These are phyloP conservation scores for Globisporangium paddicum DNA, from an alignment of 352 stramenopile species.

Conservation along the genomic window DNA sequence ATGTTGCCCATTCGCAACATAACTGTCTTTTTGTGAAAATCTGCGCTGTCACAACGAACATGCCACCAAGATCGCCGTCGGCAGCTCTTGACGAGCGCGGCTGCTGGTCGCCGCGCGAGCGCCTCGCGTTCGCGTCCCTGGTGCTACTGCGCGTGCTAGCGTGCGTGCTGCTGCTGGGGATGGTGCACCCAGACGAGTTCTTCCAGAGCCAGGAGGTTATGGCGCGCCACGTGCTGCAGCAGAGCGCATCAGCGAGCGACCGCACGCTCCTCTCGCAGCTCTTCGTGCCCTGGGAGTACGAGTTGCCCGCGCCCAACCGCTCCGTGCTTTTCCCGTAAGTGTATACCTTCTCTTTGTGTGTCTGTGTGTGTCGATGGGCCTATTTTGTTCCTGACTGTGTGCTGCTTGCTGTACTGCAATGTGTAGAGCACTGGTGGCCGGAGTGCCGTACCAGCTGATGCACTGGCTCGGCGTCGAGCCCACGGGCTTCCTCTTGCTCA, in stretches of 20 bases:
- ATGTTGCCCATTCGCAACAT: too few species aligned
- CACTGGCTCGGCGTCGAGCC: slow-evolving; percentile 30
- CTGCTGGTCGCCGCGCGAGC: neutral
- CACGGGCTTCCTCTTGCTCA: slow-evolving; percentile 39
- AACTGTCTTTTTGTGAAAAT: too few species aligned
- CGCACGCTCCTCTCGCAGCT: slow-evolving; percentile 20
- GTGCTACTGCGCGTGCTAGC: slow-evolving; percentile 33
- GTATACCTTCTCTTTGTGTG: neutral
- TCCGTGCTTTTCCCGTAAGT: slow-evolving; percentile 73
- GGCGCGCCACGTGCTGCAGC: slow-evolving; percentile 41
- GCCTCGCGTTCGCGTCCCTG: slow-evolving; percentile 12
- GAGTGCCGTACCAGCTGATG: slow-evolving; percentile 44
- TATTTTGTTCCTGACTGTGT: too few species aligned
- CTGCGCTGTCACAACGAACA: too few species aligned
- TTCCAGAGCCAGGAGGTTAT: slow-evolving; percentile 87
- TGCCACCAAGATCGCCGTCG: slow-evolving; percentile 1
- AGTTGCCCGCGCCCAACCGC: slow-evolving; percentile 53
- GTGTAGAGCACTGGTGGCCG: slow-evolving; percentile 41
- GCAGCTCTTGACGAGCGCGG: neutral
- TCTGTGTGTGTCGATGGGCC: too few species aligned
- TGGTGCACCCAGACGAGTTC: slow-evolving; percentile 84
- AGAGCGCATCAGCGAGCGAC: neutral
- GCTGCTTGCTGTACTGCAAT: too few species aligned
- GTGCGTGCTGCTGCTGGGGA: slow-evolving; percentile 32
- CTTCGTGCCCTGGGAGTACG: slow-evolving; percentile 75